phyloP scores from a whole-genome alignment of 2,329 filamentous ascomycete species.

The Penicillium nordicum region DNA sequence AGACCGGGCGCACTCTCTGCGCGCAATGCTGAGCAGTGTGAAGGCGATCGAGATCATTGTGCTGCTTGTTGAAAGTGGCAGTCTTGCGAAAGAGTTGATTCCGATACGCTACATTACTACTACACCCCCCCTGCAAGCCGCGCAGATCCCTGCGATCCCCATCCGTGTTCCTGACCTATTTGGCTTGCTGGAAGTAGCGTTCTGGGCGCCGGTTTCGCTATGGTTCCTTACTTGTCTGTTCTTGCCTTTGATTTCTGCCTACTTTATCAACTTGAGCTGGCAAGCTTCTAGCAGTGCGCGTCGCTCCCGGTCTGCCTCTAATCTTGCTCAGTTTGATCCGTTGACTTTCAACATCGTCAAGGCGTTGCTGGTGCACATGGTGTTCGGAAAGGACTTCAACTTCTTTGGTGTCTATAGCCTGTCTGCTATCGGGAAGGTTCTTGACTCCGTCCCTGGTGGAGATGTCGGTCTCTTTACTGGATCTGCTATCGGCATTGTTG shows the following conservation, averaged over 20 bases:
- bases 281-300: slow-evolving; percentile 38
- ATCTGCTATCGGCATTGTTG: slow-evolving; percentile 40
- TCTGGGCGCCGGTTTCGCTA: slow-evolving; percentile 77
- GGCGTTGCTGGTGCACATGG: slow-evolving; percentile 73
- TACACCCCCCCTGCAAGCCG: slow-evolving; percentile 58
- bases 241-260: slow-evolving; percentile 69
- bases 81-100: slow-evolving; percentile 67
- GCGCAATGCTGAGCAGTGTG: slow-evolving; percentile 66
- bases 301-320: slow-evolving; percentile 23
- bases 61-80: slow-evolving; percentile 65
- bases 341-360: slow-evolving; percentile 88
- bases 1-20: slow-evolving; percentile 58
- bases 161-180: slow-evolving; percentile 79
- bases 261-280: slow-evolving; percentile 83
- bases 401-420: slow-evolving; percentile 38
- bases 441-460: slow-evolving; percentile 38
- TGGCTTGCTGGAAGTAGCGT: slow-evolving; percentile 67
- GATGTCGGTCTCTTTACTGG: slow-evolving; percentile 41
- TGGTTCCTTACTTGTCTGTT: slow-evolving; percentile 72
- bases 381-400: slow-evolving; percentile 59
- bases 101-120: slow-evolving; percentile 70
- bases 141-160: slow-evolving; percentile 57
- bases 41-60: slow-evolving; percentile 67
- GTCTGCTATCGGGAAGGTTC: slow-evolving; percentile 37
- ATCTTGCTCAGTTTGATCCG: slow-evolving; percentile 62